Conservation (phyloP, 108 stramenopile species). For the Cyclostephanos invisitatus region DNA sequence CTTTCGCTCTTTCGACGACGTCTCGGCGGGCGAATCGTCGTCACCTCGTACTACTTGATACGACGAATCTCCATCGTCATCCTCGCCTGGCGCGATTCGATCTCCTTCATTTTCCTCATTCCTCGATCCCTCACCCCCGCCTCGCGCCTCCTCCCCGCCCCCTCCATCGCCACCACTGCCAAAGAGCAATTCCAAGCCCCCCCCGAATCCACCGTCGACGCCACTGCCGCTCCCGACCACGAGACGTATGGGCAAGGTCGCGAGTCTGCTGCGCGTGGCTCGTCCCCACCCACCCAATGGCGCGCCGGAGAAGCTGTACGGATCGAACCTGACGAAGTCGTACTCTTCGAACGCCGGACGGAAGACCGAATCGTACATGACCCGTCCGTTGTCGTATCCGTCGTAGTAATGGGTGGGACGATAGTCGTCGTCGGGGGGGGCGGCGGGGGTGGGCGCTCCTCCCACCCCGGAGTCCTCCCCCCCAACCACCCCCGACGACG, state of each 20-base stretch:
- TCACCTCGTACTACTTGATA: neutral
- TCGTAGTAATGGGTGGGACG: neutral
- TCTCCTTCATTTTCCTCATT: neutral
- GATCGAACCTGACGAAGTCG: constrained; percentile 42
- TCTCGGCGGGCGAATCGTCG: neutral
- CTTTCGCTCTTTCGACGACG: neutral
- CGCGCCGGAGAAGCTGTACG: constrained; percentile 59
- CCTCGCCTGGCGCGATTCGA: neutral
- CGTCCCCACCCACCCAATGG: constrained; percentile 83
- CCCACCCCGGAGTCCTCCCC: too few relatives aligned
- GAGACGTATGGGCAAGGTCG: constrained; percentile 62
- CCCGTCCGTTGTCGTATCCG: neutral
- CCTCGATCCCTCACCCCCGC: neutral
- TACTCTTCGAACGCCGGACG: constrained; percentile 38
- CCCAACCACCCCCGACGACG: too few relatives aligned
- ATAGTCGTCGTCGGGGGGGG: too few relatives aligned
- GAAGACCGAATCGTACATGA: constrained; percentile 15
- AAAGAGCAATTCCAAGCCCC: neutral
- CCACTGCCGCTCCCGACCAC: constrained; percentile 36
- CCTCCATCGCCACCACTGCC: neutral
- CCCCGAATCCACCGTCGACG: constrained; percentile 7
- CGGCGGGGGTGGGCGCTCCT: too few relatives aligned
- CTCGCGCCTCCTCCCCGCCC: neutral
- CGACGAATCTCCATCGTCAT: constrained; percentile 5
- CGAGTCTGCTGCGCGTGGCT: constrained; percentile 71